phyloP scores from a whole-genome alignment of 2,329 filamentous ascomycete species.

The Diaporthe ampelina region DNA sequence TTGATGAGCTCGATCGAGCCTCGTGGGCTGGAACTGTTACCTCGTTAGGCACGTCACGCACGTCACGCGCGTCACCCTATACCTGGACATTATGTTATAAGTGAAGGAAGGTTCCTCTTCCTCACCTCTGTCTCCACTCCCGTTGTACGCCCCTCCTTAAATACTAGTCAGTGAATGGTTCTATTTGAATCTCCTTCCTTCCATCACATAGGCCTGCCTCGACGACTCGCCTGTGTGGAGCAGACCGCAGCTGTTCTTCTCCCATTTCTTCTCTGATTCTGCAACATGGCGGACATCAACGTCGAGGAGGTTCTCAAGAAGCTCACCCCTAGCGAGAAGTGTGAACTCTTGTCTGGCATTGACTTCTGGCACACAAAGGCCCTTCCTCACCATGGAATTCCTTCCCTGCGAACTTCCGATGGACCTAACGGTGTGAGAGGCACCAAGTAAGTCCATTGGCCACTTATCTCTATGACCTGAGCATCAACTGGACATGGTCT shows the following conservation, averaged over 20 bases:
- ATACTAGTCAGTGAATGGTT: slow-evolving; percentile 11
- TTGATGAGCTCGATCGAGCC: neutral
- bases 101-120: neutral
- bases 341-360: slow-evolving; percentile 67
- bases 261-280: neutral
- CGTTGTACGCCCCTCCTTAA: neutral
- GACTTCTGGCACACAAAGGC: slow-evolving; percentile 80
- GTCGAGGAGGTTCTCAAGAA: slow-evolving; percentile 68
- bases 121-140: neutral
- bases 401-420: slow-evolving; percentile 75
- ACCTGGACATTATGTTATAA: slow-evolving; percentile 3
- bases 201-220: neutral
- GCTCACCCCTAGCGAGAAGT: slow-evolving; percentile 66
- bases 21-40: neutral
- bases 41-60: neutral
- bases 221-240: neutral
- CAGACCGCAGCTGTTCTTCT: neutral
- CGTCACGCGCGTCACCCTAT: neutral
- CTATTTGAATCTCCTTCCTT: slow-evolving; percentile 5
- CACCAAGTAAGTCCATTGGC: slow-evolving; percentile 56
- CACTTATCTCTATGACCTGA: too few species aligned
- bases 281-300: slow-evolving; percentile 64
- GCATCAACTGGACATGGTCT: neutral
- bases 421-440: slow-evolving; percentile 79
- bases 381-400: slow-evolving; percentile 71